Base-by-base conservation (phyloP, 169 alveolate species). In the Babesia gibsoni region DNA sequence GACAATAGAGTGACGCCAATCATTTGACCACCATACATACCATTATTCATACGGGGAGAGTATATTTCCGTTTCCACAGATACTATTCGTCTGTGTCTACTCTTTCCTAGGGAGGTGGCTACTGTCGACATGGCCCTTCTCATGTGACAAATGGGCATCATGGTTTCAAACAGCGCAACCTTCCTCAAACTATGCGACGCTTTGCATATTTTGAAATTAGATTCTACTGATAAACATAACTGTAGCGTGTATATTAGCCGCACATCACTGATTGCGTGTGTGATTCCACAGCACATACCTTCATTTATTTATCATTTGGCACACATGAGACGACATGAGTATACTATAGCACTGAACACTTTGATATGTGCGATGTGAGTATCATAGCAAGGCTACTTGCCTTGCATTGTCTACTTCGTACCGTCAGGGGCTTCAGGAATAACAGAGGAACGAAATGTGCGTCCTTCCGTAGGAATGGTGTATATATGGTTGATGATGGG, bases 21-120 rank as follows among this genome's bases (percentile, higher is more conserved):
- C 10, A 5, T 20, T 12, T 16, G 33, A 0, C 22, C 52, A 29
- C 33, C 41, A 3, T 4, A 9, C 22, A 18, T 25, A 64, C 72
- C 78, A 27, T 43, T 52, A 30, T 65, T 63, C 32, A 65, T 75
- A 29, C 39, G 8, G 4, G 84, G 78, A 0, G 84, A 66, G 66
- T 75, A 75, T 45, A 75, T 63, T 61, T 52, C 65, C 7, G 84
- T 75, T 42, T 75, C 84, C 12, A 66, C 84, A 14, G 72, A 43
- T 5, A 75, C 52, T 33, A 75, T 18, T 39, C 41, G 52, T 22
- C 54, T 25, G 29, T 75, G 70, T 52, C 70, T 52, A 8, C 39
- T 61, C 25, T 64, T 75, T 29, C 57, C 43, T 14, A 63, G 27
- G 7, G 65, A n/a, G 16, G 52, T 46, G 10, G 33, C 33, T 20